phyloP scores from a whole-genome alignment of 2,329 filamentous ascomycete species.

The Colletotrichum noveboracense region DNA sequence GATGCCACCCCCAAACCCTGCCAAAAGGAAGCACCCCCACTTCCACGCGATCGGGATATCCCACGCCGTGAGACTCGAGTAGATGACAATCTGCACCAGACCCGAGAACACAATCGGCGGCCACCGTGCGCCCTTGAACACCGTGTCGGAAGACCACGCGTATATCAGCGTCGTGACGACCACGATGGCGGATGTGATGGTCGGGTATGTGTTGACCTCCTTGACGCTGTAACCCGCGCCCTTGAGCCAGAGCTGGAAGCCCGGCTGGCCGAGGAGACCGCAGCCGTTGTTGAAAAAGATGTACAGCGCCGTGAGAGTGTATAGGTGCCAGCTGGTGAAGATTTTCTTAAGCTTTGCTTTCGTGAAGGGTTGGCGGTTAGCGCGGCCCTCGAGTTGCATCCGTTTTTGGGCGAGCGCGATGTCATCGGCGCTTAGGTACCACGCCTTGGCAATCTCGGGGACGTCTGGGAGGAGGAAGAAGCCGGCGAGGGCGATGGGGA shows the following conservation, averaged over 20 bases:
- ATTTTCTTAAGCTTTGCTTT: conserved; percentile 62
- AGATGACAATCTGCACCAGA: conserved; percentile 44
- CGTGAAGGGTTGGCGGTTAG: conserved; percentile 43
- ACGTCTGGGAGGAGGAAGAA: conserved; percentile 27
- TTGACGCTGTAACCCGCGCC: conserved; percentile 43
- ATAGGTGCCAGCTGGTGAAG: conserved; percentile 70
- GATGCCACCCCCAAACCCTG: conserved; percentile 55
- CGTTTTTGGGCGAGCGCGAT: conserved; percentile 42
- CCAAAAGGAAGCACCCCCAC: conserved; percentile 64
- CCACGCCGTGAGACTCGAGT: conserved; percentile 47
- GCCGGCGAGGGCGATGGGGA: conserved; percentile 27
- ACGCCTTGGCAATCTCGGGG: conserved; percentile 21
- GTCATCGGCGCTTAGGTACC: conserved; percentile 37
- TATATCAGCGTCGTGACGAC: conserved; percentile 66
- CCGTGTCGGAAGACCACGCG: conserved; percentile 68
- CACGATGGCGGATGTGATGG: conserved; percentile 59
- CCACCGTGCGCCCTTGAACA: conserved; percentile 66
- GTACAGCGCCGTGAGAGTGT: conserved; percentile 61
- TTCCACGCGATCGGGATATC: conserved; percentile 58
- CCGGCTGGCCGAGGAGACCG: conserved; percentile 53
- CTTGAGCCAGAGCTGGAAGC: conserved; percentile 58
- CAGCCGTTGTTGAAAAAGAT: conserved; percentile 68
- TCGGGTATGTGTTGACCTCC: conserved; percentile 60
- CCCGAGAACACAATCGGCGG: conserved; percentile 66
- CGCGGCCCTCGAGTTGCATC: conserved; percentile 50